phyloP scores from a whole-genome alignment of 2,329 filamentous ascomycete genomes.

The Tricladium varicosporioides region DNA sequence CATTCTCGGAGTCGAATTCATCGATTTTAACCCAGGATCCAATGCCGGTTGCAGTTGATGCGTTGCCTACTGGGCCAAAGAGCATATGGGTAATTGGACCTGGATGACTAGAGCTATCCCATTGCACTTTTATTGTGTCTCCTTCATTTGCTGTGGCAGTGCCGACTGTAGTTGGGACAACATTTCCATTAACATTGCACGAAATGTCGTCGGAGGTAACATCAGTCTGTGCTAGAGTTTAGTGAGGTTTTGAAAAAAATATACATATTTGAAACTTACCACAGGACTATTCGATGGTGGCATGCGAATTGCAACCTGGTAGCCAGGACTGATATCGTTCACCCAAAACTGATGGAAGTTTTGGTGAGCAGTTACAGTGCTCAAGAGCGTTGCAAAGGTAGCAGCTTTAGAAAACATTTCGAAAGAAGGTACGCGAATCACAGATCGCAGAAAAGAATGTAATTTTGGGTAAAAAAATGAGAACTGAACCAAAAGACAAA shows the following conservation, averaged over 20 bases:
- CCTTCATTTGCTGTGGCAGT: conserved; percentile 35
- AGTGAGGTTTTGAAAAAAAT: neutral
- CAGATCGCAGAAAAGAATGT: conserved; percentile 28
- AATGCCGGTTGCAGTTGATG: conserved; percentile 29
- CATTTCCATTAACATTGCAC: conserved; percentile 44
- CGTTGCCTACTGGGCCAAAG: conserved; percentile 31
- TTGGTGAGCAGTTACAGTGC: conserved; percentile 37
- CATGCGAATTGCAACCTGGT: conserved; percentile 40
- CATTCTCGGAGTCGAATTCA: conserved; percentile 29
- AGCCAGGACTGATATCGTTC: conserved; percentile 37
- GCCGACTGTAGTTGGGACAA: conserved; percentile 32
- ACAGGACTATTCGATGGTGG: conserved; percentile 51
- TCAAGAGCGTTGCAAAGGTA: conserved; percentile 27
- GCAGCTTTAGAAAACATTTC: conserved; percentile 31
- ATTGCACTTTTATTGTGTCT: conserved; percentile 38
- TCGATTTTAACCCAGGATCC: conserved; percentile 35
- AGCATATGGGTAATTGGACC: conserved; percentile 42
- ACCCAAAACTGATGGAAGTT: conserved; percentile 44
- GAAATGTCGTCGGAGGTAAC: conserved; percentile 47
- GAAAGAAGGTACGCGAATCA: conserved; percentile 26
- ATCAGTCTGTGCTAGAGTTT: conserved; percentile 31
- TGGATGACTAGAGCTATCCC: conserved; percentile 39
- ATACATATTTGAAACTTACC: neutral
- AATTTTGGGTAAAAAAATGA: neutral
- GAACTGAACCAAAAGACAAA: neutral